phyloP scores from a whole-genome alignment of 441 rosid species.

The Erysimum pusillum region DNA sequence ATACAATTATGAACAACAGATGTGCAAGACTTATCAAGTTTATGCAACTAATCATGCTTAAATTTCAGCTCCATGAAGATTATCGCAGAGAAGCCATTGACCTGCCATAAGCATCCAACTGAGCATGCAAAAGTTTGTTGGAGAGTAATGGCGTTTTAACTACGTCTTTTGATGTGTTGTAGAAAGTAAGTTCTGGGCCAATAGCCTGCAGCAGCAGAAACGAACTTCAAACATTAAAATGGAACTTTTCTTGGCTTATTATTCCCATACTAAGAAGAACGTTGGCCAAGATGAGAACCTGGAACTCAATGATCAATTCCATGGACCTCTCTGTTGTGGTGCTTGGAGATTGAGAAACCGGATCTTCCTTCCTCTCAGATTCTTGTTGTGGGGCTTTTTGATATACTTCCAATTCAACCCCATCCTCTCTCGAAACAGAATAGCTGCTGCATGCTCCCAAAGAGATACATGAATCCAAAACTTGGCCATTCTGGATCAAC shows the following conservation, averaged over 20 bases:
- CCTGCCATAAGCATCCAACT: constrained; percentile 91
- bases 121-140: constrained; percentile 93
- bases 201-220: constrained; percentile 73
- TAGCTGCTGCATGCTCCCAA: constrained; percentile 90
- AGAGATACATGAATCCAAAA: constrained; percentile 87
- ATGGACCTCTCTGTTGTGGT: constrained; percentile 58
- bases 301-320: constrained; percentile 81
- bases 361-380: constrained; percentile 52
- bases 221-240: constrained; percentile 29
- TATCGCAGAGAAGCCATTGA: constrained; percentile 44
- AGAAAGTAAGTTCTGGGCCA: constrained; percentile 96
- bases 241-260: constrained; percentile 37
- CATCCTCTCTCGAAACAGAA: constrained; percentile 74
- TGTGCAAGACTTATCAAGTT: constrained; percentile 34
- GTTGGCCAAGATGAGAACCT: constrained; percentile 60
- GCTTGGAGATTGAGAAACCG: constrained; percentile 54
- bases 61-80: constrained; percentile 16
- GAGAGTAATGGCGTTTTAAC: constrained; percentile 75
- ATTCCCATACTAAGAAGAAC: constrained; percentile 33
- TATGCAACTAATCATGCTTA: constrained; percentile 25
- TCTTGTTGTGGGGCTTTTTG: constrained; percentile 52
- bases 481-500: constrained; percentile 77
- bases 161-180: constrained; percentile 79
- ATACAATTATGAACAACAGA: constrained; percentile 13
- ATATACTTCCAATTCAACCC: constrained; percentile 67